Conservation (phyloP, 345 rosid genomes). For the Cardamine occulta region DNA sequence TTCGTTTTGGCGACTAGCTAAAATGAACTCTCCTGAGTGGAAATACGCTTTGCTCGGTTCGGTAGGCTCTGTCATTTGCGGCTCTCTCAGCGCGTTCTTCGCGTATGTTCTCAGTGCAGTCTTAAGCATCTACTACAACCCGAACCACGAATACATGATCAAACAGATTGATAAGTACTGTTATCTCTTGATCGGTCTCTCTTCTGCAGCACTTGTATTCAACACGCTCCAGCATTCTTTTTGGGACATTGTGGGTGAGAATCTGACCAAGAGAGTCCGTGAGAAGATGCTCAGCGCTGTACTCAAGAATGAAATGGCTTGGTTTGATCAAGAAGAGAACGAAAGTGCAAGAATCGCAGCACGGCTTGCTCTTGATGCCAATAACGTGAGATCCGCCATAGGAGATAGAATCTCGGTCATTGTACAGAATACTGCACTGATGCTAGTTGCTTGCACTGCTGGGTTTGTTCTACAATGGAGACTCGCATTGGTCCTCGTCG, state of each 20-base stretch:
- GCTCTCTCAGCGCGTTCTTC: constrained; percentile 93
- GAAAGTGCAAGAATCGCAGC: constrained; percentile 93
- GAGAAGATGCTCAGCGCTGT: constrained; percentile 91
- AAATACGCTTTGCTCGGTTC: constrained; percentile 87
- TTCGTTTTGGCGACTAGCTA: constrained; percentile 95
- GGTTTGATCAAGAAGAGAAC: constrained; percentile 98
- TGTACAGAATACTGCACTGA: constrained; percentile 91
- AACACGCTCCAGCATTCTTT: constrained; percentile 94
- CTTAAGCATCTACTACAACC: constrained; percentile 87
- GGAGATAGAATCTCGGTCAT: constrained; percentile 96
- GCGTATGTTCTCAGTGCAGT: constrained; percentile 97
- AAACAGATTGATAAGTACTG: constrained; percentile 86
- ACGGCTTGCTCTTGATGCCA: constrained; percentile 92
- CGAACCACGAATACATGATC: constrained; percentile 81
- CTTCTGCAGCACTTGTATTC: constrained; percentile 91
- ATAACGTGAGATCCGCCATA: constrained; percentile 95
- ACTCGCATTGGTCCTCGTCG: constrained; percentile 90
- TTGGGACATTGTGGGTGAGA: constrained; percentile 99
- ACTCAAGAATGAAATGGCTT: constrained; percentile 92
- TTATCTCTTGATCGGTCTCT: constrained; percentile 87
- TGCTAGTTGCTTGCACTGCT: constrained; percentile 97
- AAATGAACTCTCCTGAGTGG: constrained; percentile 99
- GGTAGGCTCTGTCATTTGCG: constrained; percentile 84
- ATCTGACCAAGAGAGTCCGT: constrained; percentile 92
- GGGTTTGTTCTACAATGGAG: constrained; percentile 99